phyloP scores from a whole-genome alignment of 257 asterid species.

The Orobanche coerulescens region DNA sequence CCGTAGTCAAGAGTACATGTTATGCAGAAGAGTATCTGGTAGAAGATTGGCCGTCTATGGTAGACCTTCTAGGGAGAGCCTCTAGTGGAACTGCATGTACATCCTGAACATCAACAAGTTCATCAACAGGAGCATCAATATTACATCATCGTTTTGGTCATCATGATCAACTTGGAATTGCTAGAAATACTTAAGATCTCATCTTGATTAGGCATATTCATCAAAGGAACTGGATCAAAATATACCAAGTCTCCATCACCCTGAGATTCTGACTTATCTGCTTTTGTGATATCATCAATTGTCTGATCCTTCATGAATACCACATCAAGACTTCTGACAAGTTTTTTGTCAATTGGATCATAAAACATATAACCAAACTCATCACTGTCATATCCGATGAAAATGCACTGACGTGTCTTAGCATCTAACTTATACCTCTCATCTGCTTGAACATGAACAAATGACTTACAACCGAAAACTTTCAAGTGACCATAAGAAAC shows the following conservation, averaged over 20 bases:
- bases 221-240: too few species aligned
- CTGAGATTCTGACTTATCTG: background rate
- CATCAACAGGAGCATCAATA: too few species aligned
- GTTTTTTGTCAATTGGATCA: conserved; percentile 3
- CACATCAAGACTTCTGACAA: conserved; percentile 12
- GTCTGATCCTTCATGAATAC: conserved; percentile 10
- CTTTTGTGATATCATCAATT: background rate
- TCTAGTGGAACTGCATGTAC: too few species aligned
- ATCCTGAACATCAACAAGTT: too few species aligned
- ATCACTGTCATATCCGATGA: background rate
- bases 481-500: too few species aligned
- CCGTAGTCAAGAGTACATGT: background rate
- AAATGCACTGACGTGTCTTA: conserved; percentile 12
- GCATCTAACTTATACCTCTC: conserved; percentile 10
- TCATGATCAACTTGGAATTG: too few species aligned
- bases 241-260: too few species aligned
- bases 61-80: background rate
- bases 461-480: conserved; percentile 15
- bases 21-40: background rate
- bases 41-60: background rate
- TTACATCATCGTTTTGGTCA: too few species aligned
- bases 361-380: conserved; percentile 11
- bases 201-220: too few species aligned
- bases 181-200: too few species aligned
- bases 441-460: conserved; percentile 16